Base-by-base conservation (phyloP, 768 basidiomycete genomes). In the Boletus speciosus region DNA sequence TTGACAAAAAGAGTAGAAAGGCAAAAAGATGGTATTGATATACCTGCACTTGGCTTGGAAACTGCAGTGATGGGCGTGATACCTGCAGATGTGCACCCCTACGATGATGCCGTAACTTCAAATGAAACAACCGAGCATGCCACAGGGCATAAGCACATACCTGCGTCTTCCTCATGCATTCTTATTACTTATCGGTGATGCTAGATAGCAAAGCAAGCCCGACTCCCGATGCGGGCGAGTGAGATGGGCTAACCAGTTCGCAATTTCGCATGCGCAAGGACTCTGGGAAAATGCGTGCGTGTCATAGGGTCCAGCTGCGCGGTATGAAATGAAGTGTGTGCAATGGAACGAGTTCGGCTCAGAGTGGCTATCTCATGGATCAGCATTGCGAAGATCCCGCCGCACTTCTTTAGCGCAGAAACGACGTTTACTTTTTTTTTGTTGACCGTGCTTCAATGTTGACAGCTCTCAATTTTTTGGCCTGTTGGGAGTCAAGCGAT, bases 251-350 rank as follows among this genome's bases (percentile, higher is more conserved):
- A 52, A 32, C 6, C 6, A 40, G 15, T 39, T 14, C 16, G 37
- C 35, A 27, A 38, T 19, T 44, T 50, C 10, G 19, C 40, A 29
- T 44, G 43, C 23, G 45, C 52, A 47, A 42, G 46, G 25, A 23
- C 35, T 25, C 31, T 29, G 27, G 12, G 31, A 9, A 34, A 14
- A 38, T 31, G n/a, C 25, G 49, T 51, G 36, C 47, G 23, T 48
- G 49, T 57, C 51, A 60, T 52, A 60, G 61, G 64, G 64, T 57
- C 52, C 36, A 49, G 15, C 61, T 52, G 38, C 34, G 45, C 31
- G 47, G 21, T 21, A 37, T 43, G 45, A 47, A 51, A 58, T 49
- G 54, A 59, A 47, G 45, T 47, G n/a, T 32, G 43, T 25, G 16
- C 9, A 45, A 25, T 45, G 36, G 49, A 52, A 39, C 43, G 44